A percentile compares a stretch with the other conserved stretches of the same genome.
Evolutionary conservation across 768 basidiomycete species (phyloP).

Genomic region (Pholiota molesta): DNA sequence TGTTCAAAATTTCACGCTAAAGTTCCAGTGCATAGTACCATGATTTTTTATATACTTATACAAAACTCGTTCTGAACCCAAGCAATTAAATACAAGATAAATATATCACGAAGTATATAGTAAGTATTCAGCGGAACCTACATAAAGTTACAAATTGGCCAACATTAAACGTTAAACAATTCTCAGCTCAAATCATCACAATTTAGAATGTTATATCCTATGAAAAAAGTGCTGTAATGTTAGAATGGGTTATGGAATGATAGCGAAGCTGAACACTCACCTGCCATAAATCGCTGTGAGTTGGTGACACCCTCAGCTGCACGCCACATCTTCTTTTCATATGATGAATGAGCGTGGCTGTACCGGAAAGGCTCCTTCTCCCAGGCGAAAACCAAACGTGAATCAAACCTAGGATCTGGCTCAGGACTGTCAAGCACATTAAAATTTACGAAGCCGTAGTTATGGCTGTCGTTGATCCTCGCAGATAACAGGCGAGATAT

Average conservation of each 20-base stretch:
- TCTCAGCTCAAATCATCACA: slow-evolving; percentile 22
- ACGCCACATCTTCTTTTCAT: slow-evolving; percentile 37
- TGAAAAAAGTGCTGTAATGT: neutral
- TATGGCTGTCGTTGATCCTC: slow-evolving; percentile 17
- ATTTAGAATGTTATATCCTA: slow-evolving; percentile 22
- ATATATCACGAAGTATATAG: neutral
- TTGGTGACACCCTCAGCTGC: slow-evolving; percentile 32
- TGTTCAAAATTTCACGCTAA: no score
- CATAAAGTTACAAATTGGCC: neutral
- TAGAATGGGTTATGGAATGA: neutral
- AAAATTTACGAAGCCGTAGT: neutral
- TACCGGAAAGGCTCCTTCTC: slow-evolving; percentile 42
- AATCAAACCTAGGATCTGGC: slow-evolving; percentile 24
- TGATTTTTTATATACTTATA: neutral
- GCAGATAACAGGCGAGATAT: slow-evolving; percentile 19
- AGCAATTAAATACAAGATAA: neutral
- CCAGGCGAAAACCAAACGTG: slow-evolving; percentile 39
- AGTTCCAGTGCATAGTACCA: no score
- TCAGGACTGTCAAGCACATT: slow-evolving; percentile 11
- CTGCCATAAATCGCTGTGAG: slow-evolving; percentile 22
- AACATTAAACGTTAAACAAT: neutral
- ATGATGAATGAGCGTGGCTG: slow-evolving; percentile 37
- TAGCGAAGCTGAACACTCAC: slow-evolving; percentile 17
- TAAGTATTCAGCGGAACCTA: neutral
- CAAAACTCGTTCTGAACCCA: neutral